Conservation (phyloP, 345 rosid species). For the Melastoma malabathricum region DNA sequence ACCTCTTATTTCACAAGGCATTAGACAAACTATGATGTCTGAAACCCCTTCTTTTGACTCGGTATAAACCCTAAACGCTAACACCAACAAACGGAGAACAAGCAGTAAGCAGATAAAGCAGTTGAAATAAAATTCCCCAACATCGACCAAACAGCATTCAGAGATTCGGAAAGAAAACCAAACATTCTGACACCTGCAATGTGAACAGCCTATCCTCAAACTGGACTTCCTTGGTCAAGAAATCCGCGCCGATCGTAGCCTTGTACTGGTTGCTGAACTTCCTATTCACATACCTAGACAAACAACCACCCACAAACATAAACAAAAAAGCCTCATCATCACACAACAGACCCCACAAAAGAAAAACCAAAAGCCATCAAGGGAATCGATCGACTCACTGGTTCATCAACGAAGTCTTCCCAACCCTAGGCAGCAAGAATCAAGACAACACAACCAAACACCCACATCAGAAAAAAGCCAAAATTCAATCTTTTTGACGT, state of each 20-base stretch:
- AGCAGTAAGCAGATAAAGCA: neutral
- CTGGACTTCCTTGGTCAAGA: constrained; percentile 87
- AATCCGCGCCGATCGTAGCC: constrained; percentile 93
- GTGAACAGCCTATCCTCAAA: constrained; percentile 91
- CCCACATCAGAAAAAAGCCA: neutral
- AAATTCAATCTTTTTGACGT: neutral
- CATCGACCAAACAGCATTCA: too few species aligned
- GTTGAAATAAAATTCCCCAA: neutral
- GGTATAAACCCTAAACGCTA: too few species aligned
- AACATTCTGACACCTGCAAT: constrained; percentile 49
- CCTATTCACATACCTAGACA: constrained; percentile 73
- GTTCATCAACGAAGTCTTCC: constrained; percentile 96
- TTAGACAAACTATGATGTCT: too few species aligned
- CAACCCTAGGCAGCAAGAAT: constrained; percentile 37
- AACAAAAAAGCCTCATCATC: neutral
- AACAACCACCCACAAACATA: constrained; percentile 14
- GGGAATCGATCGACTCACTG: constrained; percentile 29
- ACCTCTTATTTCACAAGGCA: too few species aligned
- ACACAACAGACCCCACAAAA: neutral
- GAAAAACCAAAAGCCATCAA: neutral
- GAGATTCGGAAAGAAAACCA: neutral
- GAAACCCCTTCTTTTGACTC: too few species aligned
- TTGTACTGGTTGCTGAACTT: constrained; percentile 93
- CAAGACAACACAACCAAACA: too few species aligned
- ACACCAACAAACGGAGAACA: too few species aligned